Conservation (phyloP, 176 grass and related monocot genomes). For the Cenchrus fungigraminus region DNA sequence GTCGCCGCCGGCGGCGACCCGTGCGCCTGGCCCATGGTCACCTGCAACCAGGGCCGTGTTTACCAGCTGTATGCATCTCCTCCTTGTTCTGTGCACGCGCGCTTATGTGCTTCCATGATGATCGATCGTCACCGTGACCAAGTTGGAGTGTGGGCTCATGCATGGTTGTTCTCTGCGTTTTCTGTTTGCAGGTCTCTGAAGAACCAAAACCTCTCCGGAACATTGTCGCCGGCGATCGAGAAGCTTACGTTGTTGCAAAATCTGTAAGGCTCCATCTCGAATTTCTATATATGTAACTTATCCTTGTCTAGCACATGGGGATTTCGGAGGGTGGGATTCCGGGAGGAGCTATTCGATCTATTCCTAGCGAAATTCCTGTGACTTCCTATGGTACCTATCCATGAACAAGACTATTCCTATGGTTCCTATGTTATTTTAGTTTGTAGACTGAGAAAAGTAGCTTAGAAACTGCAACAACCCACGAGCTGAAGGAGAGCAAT, state of each 20-base stretch:
- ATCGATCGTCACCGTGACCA: neutral
- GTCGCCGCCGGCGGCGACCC: constrained; percentile 47
- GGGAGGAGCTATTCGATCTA: neutral
- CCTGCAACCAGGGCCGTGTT: constrained; percentile 57
- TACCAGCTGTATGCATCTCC: constrained; percentile 45
- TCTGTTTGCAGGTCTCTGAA: constrained; percentile 51
- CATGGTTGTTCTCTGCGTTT: constrained; percentile 25
- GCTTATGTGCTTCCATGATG: neutral
- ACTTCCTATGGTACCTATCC: too few species aligned
- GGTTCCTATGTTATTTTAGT: neutral
- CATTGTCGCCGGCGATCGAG: constrained; percentile 63
- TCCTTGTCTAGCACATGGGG: neutral
- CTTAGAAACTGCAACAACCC: neutral
- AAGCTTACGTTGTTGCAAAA: constrained; percentile 50
- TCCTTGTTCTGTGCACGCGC: neutral
- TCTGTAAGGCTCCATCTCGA: constrained; percentile 50
- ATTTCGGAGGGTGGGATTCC: neutral
- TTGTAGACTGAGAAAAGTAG: neutral
- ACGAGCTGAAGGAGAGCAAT: neutral
- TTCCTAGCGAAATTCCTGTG: too few species aligned
- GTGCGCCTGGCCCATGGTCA: constrained; percentile 70
- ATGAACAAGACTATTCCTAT: too few species aligned
- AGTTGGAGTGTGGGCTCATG: neutral
- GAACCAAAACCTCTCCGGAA: constrained; percentile 62
- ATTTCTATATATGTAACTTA: neutral